A percentile compares a stretch with the other conserved stretches of the same genome.
These are phyloP conservation scores for Colletotrichum gigasporum DNA, from an alignment of 2,329 filamentous ascomycete genomes.

Conservation along the genomic window DNA sequence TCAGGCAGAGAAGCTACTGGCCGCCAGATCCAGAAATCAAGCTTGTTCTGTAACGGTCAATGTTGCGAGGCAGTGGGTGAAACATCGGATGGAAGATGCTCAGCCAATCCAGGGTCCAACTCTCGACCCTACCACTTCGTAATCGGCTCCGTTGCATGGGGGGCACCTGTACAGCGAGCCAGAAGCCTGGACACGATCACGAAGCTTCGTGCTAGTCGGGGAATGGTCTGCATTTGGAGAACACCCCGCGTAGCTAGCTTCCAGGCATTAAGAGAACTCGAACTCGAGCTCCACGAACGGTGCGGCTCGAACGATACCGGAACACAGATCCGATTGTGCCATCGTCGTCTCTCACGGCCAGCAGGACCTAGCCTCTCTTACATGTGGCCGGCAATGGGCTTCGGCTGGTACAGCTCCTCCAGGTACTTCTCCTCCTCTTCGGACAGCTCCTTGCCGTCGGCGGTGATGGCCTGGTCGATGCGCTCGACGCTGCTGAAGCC, in stretches of 20 bases:
- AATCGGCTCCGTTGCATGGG: not conserved
- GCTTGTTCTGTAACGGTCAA: not conserved
- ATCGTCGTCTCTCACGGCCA: not conserved
- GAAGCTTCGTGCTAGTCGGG: not conserved
- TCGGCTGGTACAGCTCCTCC: slow-evolving; percentile 69
- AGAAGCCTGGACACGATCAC: not conserved
- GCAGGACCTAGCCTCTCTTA: not conserved
- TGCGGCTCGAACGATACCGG: not conserved
- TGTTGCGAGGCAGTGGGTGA: not conserved
- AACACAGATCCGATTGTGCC: not conserved
- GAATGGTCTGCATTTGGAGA: too few species aligned
- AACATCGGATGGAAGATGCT: slow-evolving; percentile 10
- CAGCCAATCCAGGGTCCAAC: not conserved
- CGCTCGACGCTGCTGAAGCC: slow-evolving; percentile 67
- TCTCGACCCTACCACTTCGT: not conserved
- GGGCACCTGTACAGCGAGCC: not conserved
- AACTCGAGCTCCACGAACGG: not conserved
- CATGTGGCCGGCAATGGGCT: slow-evolving; percentile 45
- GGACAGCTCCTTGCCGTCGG: slow-evolving; percentile 56
- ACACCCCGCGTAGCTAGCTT: too few species aligned
- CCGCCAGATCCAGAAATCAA: not conserved
- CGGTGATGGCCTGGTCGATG: slow-evolving; percentile 68
- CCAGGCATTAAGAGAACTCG: too few species aligned
- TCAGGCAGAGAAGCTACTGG: not conserved
- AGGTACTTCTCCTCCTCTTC: slow-evolving; percentile 69